Evolutionary conservation across 192 early-diverging fungal species (phyloP), one percentile per base, ranked within the genome.

Genomic region (Backusella parvicylindrica): DNA sequence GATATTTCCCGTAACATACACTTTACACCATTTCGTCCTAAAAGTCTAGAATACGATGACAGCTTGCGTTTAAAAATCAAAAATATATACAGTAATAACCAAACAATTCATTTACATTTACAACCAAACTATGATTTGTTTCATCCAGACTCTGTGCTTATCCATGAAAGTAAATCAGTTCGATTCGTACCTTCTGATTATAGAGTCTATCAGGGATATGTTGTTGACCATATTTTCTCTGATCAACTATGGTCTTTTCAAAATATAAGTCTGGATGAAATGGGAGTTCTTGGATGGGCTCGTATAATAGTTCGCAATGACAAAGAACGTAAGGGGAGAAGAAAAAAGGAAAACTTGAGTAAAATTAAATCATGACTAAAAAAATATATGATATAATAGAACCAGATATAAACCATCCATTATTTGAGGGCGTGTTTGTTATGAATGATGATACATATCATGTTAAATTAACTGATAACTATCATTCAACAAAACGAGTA

Each of bases 111-210:
- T 64, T 83, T 94, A 63, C 79, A 92, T 43, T 77, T 94, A n/a
- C 88, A 88, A 72, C 91, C 90, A 16, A 94, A 94, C 78, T 64
- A 76, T n/a, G 91, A 92, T 76, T 70, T 94, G 35, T 77, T 94
- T 35, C 93, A 94, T 70, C 89, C 90, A 2, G 81, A 91, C 11
- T 89, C 90, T 2, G 84, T 76, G 26, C 79, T 75, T 28, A 21
- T 56, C 16, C 26, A 77, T 5, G 18, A 72, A 33, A 84, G 72
- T 63, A 83, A 68, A n/a, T 81, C 73, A 26, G 75, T 68, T 30
- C 26, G 26, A 1, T 32, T 78, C 7, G 35, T 31, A 64, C 50
- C 50, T n/a, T 78, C 88, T 73, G 75, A 86, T 70, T 75, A 77
- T 63, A 66, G 86, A 74, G 64, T 93, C 50, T 89, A 91, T 81